Base-by-base conservation (phyloP, 306 rosid genomes). In the Heteromeles arbutifolia region DNA sequence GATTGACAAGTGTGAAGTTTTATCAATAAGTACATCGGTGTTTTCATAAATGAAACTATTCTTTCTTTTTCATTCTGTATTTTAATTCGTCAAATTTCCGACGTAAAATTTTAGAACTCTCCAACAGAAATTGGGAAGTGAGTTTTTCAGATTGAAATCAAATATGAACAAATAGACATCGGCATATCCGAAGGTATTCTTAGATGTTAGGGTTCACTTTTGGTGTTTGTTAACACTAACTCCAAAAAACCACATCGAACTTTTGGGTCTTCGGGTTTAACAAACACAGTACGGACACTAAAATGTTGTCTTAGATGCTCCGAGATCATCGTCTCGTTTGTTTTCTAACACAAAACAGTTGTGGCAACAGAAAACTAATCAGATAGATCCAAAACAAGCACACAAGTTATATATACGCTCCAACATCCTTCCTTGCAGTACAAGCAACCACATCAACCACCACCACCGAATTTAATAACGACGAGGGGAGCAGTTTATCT, bases 251-350 rank as follows among this genome's bases (percentile, higher is more conserved):
- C 14, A 39, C n/a, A 28, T 58, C 62, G 72, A 58, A 19, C 67
- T 41, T 25, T 61, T 63, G 71, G 65, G 75, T 21, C 41, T 65
- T 82, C 48, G 62, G 84, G 48, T 10, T 61, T 80, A 81, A 77
- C 73, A 80, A 75, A 80, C 68, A 84, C 32, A 32, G 58, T 65
- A 29, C 1, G 48, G 82, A 72, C 82, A 74, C 75, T 54, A 53
- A 52, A 61, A 26, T 61, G 54, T 61, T 84, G 75, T 69, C 82
- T 58, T 39, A n/a, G 64, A 50, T 80, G 79, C 82, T 63, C 31
- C 0, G 86, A 31, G 25, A 72, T 68, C 79, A 78, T 70, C 91
- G 87, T 29, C 78, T 69, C 39, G 77, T 75, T 87, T 75, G 82
- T 81, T 74, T 78, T 18, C 81, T 61, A 43, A 81, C 41, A 54